Base-by-base conservation (phyloP, 345 rosid genomes). In the Theobroma cacao region DNA sequence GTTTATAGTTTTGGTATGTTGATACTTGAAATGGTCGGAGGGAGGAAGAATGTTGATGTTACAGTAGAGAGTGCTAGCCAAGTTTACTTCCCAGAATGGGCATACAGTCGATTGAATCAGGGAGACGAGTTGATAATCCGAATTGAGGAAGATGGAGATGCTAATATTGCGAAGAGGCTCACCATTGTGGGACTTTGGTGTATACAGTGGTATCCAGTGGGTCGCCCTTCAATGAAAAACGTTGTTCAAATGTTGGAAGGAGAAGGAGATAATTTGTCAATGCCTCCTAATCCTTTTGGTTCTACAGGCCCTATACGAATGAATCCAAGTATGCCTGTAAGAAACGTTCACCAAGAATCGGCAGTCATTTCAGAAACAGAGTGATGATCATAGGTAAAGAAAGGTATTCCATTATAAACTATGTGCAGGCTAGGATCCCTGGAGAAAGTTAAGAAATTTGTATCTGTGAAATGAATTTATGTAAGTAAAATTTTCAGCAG, bases 1-100 rank as follows among this genome's bases (percentile, higher is more conserved):
- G 41, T 71, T 14, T 71, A 71, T 33, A 71, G 61, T 64, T 79
- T 30, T 78, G 76, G 76, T 3, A 73, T 73, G 76, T 6, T 73
- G 68, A 40, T 78, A 66, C 71, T 78, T 7, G 84, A 78, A 48
- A 74, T 78, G 79, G 84, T 82, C 2, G 81, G 81, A 74, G 84
- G 84, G 70, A 50, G 76, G 82, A 60, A 50, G 28, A 79, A 61
- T 40, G 11, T 3, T n/a, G 82, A 72, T 34, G 59, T 26, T 8
- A 17, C 40, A 71, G 59, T 4, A 71, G 75, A 71, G 15, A 76
- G 12, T 13, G 60, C 28, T 5, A 31, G 60, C 48, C 73, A 76
- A 47, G 52, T 76, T 0, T 76, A 64, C 45, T 76, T 76, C 47
- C 79, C 79, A 2, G 79, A 76, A 50, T 76, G 62, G 79, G 62